Conservation (phyloP, 2,329 filamentous ascomycete genomes). For the Trichoderma semiorbis region DNA sequence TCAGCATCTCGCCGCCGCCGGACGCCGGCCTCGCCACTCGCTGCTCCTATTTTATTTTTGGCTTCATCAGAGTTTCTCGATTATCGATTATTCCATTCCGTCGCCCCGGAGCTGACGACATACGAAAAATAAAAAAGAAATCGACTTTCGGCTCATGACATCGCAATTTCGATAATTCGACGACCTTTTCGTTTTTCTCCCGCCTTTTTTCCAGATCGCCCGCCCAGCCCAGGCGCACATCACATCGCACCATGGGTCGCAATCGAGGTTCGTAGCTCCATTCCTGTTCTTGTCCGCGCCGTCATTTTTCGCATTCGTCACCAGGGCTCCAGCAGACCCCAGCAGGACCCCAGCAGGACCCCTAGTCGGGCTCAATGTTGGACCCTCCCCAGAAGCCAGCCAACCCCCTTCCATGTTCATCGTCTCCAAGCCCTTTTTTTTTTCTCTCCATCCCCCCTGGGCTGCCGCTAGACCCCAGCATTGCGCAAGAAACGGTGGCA, state of each 20-base stretch:
- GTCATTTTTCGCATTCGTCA: slow-evolving; percentile 9
- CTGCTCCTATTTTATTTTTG: neutral
- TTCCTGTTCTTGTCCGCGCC: slow-evolving; percentile 19
- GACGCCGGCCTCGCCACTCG: slow-evolving; percentile 9
- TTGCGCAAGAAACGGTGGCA: slow-evolving; percentile 1
- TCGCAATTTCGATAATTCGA: neutral
- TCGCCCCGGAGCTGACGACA: neutral
- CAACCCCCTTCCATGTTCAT: neutral
- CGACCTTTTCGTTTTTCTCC: neutral
- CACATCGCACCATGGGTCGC: slow-evolving; percentile 44
- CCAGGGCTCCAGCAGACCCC: neutral
- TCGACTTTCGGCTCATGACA: neutral
- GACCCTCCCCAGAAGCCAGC: neutral
- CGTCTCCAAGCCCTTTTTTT: neutral
- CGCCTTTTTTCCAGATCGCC: neutral
- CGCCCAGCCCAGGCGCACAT: slow-evolving; percentile 8
- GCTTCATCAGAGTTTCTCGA: neutral
- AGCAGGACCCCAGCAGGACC: slow-evolving; percentile 6
- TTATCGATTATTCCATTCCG: neutral
- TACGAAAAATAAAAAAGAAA: neutral
- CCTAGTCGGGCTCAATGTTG: neutral
- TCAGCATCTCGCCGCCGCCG: slow-evolving; percentile 1
- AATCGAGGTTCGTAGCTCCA: slow-evolving; percentile 50
- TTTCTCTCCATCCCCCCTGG: neutral
- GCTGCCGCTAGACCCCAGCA: slow-evolving; percentile 11